phyloP scores from a whole-genome alignment of 2,329 filamentous ascomycete species.

The Diaporthe citri region DNA sequence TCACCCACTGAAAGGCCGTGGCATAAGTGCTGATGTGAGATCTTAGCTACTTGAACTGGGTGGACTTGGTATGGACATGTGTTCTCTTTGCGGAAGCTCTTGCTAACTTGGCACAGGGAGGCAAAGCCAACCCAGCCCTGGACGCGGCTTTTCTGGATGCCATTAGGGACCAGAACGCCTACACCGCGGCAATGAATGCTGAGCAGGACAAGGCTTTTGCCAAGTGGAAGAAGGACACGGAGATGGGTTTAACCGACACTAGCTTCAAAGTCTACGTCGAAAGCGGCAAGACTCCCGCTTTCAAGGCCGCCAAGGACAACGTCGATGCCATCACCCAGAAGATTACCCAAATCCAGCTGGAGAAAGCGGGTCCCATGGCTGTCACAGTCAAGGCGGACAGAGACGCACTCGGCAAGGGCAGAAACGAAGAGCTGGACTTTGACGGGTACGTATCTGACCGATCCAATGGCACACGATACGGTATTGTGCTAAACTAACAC shows the following conservation, averaged over 20 bases:
- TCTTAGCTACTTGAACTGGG: background rate
- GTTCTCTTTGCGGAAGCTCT: background rate
- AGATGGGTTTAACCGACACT: background rate
- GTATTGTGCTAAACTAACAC: background rate
- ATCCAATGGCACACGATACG: background rate
- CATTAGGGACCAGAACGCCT: background rate
- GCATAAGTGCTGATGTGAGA: background rate
- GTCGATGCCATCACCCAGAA: background rate
- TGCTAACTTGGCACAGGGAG: background rate
- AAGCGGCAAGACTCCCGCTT: background rate
- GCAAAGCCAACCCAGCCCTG: background rate
- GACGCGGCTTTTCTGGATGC: background rate
- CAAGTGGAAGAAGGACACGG: background rate
- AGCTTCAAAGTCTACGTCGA: background rate
- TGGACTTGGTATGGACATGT: background rate
- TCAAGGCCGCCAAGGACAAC: background rate
- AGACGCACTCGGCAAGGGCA: background rate
- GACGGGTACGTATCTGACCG: background rate
- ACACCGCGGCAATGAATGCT: background rate
- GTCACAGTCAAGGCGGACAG: background rate
- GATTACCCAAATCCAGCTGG: background rate
- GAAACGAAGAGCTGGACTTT: background rate
- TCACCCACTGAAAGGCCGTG: background rate
- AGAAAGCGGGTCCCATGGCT: background rate
- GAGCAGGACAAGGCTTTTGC: background rate